Percentiles rank a stretch among this genome's conserved stretches.
phyloP scores from a whole-genome alignment of 2,329 filamentous ascomycete species.

The Ascochyta lentis region DNA sequence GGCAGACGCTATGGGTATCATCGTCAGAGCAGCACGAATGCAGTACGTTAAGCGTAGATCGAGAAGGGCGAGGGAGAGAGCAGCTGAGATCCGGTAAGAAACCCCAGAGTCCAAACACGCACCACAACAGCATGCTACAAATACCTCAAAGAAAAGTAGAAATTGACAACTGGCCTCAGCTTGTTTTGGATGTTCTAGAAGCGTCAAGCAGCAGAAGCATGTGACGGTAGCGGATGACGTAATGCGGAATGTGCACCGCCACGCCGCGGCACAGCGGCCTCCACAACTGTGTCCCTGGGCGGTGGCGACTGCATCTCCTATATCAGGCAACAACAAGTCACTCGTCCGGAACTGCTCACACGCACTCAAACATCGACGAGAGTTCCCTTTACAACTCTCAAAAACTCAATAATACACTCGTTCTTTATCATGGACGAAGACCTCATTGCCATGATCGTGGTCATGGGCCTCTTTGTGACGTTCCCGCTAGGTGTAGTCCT shows the following conservation, averaged over 20 bases:
- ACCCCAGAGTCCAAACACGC: neutral
- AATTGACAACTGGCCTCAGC: neutral
- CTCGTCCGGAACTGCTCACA: neutral
- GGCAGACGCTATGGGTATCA: neutral
- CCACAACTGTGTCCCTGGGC: constrained; percentile 18
- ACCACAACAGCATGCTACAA: neutral
- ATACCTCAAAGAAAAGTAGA: neutral
- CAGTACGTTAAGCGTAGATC: neutral
- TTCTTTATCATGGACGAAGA: constrained; percentile 38
- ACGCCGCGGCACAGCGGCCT: constrained; percentile 3
- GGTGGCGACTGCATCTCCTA: constrained; percentile 18
- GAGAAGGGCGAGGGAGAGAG: neutral
- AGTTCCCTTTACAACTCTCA: neutral
- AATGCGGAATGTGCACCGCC: constrained; percentile 15
- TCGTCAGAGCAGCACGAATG: constrained; percentile 6
- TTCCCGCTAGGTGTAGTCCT: constrained; percentile 34
- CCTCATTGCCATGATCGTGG: constrained; percentile 31
- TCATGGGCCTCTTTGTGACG: constrained; percentile 34
- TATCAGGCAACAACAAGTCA: constrained; percentile 15
- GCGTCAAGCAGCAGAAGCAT: neutral
- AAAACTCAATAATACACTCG: neutral
- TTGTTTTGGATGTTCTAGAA: constrained; percentile 2
- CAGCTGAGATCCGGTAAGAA: neutral
- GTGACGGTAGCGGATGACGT: constrained; percentile 13
- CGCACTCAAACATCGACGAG: neutral